Evolutionary conservation across 306 rosid genomes (phyloP).

Genomic region (Cucumis hystrix): DNA sequence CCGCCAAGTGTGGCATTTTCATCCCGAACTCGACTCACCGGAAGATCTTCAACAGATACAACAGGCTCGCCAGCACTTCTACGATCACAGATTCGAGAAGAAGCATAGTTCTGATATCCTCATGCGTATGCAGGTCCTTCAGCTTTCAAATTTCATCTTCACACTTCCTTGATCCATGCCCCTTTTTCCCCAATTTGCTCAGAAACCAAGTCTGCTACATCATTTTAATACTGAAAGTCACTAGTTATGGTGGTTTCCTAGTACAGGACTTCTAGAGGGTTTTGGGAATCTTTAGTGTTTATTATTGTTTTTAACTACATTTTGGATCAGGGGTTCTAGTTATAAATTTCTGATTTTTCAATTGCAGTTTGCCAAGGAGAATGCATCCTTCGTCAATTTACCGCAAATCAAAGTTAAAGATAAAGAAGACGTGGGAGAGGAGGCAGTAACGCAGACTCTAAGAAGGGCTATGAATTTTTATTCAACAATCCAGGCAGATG

Average conservation of each 20-base stretch:
- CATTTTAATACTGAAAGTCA: background rate
- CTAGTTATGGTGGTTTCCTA: background rate
- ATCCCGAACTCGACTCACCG: slow-evolving; percentile 20
- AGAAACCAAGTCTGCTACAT: background rate
- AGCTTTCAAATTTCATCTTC: background rate
- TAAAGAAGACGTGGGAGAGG: slow-evolving; percentile 18
- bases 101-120: slow-evolving; percentile 27
- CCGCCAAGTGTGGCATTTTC: slow-evolving; percentile 30
- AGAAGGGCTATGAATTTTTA: slow-evolving; percentile 17
- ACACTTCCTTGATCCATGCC: background rate
- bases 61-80: slow-evolving; percentile 17
- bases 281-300: background rate
- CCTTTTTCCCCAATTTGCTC: background rate
- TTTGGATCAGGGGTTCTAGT: background rate
- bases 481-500: slow-evolving; percentile 27
- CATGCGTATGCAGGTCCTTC: slow-evolving; percentile 23
- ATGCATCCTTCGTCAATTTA: slow-evolving; percentile 7
- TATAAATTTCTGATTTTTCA: background rate
- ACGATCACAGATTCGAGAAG: slow-evolving; percentile 18
- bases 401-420: slow-evolving; percentile 21
- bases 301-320: too few relatives aligned
- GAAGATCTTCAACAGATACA: slow-evolving; percentile 22
- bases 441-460: slow-evolving; percentile 14
- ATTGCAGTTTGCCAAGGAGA: slow-evolving; percentile 21
- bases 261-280: background rate